These are phyloP conservation scores for Pythium periplocum DNA, from an alignment of 352 stramenopile genomes.

Conservation along the genomic window DNA sequence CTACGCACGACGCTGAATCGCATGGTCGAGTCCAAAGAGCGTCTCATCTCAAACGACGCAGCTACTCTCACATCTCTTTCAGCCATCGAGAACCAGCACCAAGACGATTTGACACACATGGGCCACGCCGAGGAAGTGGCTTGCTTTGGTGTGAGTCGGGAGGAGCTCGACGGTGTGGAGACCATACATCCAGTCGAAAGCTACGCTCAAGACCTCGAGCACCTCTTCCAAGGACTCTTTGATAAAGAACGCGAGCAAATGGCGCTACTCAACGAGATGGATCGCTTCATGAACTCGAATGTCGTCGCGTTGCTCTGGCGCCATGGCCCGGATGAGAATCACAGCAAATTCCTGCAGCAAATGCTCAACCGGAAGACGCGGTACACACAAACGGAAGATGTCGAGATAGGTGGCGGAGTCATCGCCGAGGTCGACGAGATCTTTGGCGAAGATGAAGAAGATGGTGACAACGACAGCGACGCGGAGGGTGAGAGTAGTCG, in stretches of 20 bases:
- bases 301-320: constrained; percentile 63
- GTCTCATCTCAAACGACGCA: constrained; percentile 3
- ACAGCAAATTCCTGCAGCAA: constrained; percentile 46
- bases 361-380: constrained; percentile 41
- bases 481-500: constrained; percentile 1
- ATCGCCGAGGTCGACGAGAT: constrained; percentile 13
- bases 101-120: constrained; percentile 11
- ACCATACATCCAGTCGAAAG: constrained; percentile 47
- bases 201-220: constrained; percentile 49
- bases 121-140: constrained; percentile 40
- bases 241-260: constrained; percentile 35
- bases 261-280: constrained; percentile 42
- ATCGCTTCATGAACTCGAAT: constrained; percentile 66
- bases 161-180: constrained; percentile 33
- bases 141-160: constrained; percentile 32
- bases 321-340: constrained; percentile 44
- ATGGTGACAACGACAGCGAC: not conserved
- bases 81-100: not conserved
- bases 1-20: constrained; percentile 34
- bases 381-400: constrained; percentile 33
- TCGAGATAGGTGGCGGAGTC: not conserved
- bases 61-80: no score
- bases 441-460: constrained; percentile 11
- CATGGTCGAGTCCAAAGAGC: constrained; percentile 25
- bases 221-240: constrained; percentile 41